Percentiles rank a stretch among this genome's conserved stretches.
phyloP scores from a whole-genome alignment of 768 basidiomycete species.

The Mycena chlorophos region DNA sequence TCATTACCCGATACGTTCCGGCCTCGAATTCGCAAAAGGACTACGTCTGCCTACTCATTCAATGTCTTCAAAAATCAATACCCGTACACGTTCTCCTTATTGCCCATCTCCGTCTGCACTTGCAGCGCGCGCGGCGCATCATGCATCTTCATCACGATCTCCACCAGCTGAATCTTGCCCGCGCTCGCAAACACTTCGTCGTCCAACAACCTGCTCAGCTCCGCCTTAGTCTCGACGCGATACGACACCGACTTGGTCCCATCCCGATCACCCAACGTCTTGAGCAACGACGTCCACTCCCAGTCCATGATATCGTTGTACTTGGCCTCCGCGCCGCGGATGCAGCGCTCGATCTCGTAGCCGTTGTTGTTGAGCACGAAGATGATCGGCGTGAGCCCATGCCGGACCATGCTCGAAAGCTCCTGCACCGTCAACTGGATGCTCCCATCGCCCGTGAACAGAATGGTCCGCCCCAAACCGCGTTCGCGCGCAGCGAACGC shows the following conservation, averaged over 20 bases:
- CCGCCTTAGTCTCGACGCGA: conserved; percentile 63
- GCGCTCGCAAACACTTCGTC: conserved; percentile 61
- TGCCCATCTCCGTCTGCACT: conserved; percentile 52
- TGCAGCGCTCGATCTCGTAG: conserved; percentile 83
- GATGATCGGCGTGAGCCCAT: conserved; percentile 74
- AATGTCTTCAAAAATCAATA: not conserved
- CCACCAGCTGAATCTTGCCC: conserved; percentile 76
- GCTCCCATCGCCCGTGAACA: conserved; percentile 86
- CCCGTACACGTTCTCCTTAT: conserved; percentile 43
- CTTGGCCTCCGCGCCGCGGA: conserved; percentile 34
- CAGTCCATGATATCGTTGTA: conserved; percentile 88
- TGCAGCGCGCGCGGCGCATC: conserved; percentile 71
- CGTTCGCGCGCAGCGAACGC: conserved; percentile 74
- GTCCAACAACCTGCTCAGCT: conserved; percentile 67
- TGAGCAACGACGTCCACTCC: conserved; percentile 67
- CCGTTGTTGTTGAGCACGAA: conserved; percentile 81
- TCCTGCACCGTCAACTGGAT: conserved; percentile 82
- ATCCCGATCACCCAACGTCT: conserved; percentile 53
- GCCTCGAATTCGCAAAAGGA: too few species aligned
- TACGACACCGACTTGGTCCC: conserved; percentile 57
- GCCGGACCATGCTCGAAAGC: conserved; percentile 76
- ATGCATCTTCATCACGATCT: conserved; percentile 69
- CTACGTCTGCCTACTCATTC: too few species aligned
- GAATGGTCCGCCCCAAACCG: conserved; percentile 62
- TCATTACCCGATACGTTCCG: too few species aligned